Evolutionary conservation across 352 stramenopile genomes (phyloP).

Genomic region (Peronosclerospora sorghi): DNA sequence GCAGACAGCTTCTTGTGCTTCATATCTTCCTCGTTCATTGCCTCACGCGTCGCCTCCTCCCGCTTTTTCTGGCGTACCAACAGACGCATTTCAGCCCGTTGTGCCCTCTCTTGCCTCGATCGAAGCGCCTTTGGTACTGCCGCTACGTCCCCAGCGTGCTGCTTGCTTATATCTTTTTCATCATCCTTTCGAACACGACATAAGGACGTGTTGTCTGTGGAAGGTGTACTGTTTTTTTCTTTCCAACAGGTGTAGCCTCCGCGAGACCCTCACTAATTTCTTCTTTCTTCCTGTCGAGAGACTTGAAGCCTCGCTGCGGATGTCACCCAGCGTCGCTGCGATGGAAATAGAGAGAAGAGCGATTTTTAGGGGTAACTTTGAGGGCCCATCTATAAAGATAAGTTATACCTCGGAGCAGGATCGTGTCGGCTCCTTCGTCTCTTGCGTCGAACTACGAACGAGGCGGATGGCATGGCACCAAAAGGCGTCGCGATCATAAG

Average conservation of each 20-base stretch:
- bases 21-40: slow-evolving; percentile 27
- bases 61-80: slow-evolving; percentile 32
- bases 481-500: slow-evolving; percentile 24
- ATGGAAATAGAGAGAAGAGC: neutral
- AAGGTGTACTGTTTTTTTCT: slow-evolving; percentile 6
- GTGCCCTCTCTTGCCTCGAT: slow-evolving; percentile 38
- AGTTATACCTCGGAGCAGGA: slow-evolving; percentile 16
- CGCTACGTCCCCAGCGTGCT: slow-evolving; percentile 24
- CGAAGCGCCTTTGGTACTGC: slow-evolving; percentile 32
- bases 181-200: slow-evolving; percentile 43
- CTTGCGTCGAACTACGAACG: slow-evolving; percentile 51
- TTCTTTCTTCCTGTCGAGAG: slow-evolving; percentile 27
- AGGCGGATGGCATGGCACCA: slow-evolving; percentile 21
- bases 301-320: slow-evolving; percentile 46
- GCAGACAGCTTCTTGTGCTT: slow-evolving; percentile 27
- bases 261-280: slow-evolving; percentile 6
- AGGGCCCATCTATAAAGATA: neutral
- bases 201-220: slow-evolving; percentile 30
- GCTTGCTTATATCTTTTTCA: slow-evolving; percentile 12
- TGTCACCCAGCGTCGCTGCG: slow-evolving; percentile 9
- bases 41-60: slow-evolving; percentile 33
- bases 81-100: slow-evolving; percentile 31
- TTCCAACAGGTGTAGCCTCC: slow-evolving; percentile 21
- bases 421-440: slow-evolving; percentile 42
- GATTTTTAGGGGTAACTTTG: neutral